These are phyloP conservation scores for Cochlearia excelsa DNA, from an alignment of 345 rosid genomes.

Conservation along the genomic window DNA sequence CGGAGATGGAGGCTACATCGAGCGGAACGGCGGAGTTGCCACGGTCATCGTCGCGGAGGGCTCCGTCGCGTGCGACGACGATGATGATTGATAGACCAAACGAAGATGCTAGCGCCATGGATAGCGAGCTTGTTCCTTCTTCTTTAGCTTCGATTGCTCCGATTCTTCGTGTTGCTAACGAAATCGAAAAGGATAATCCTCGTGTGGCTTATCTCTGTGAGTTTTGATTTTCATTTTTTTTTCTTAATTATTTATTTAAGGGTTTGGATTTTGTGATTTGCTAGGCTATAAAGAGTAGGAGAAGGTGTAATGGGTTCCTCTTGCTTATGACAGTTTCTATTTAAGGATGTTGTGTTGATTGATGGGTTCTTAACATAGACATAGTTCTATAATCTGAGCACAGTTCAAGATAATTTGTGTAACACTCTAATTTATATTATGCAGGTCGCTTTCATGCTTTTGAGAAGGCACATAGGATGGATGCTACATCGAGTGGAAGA, in stretches of 20 bases:
- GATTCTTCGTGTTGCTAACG: slow-evolving; percentile 94
- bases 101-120: slow-evolving; percentile 53
- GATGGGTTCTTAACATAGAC: slow-evolving; percentile 7
- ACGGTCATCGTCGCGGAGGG: slow-evolving; percentile 41
- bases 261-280: background rate
- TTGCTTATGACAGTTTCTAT: background rate
- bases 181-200: slow-evolving; percentile 68
- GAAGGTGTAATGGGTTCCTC: too few relatives aligned
- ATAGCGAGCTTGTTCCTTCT: slow-evolving; percentile 91
- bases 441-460: slow-evolving; percentile 93
- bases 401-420: background rate
- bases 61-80: slow-evolving; percentile 49
- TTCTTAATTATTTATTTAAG: background rate
- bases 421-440: background rate
- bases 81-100: slow-evolving; percentile 51
- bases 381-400: slow-evolving; percentile 1
- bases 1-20: slow-evolving; percentile 57
- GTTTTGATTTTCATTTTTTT: background rate
- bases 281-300: too few relatives aligned
- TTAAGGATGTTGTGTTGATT: background rate
- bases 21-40: slow-evolving; percentile 53
- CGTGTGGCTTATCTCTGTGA: slow-evolving; percentile 92
- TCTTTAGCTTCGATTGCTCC: slow-evolving; percentile 65
- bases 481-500: slow-evolving; percentile 59
- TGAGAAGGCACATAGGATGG: slow-evolving; percentile 79